Evolutionary conservation across 1,139 yeast species (phyloP).

Genomic region (Yamadazyma trypodendri): DNA sequence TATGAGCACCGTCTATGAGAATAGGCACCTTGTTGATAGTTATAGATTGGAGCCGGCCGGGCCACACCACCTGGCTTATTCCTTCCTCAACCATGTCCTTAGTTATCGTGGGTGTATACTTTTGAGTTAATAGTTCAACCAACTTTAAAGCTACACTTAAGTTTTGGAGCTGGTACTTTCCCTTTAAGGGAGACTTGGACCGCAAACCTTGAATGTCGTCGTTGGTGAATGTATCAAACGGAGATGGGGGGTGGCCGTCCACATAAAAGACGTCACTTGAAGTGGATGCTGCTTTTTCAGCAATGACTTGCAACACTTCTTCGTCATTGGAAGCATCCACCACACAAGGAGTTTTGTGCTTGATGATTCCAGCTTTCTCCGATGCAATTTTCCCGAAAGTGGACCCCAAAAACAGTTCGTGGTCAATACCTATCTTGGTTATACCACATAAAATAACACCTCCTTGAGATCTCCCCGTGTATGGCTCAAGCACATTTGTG

Average conservation of each 20-base stretch:
- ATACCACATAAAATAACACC: slow-evolving; percentile 70
- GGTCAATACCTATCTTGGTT: slow-evolving; percentile 84
- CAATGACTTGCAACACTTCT: slow-evolving; percentile 48
- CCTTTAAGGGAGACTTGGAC: slow-evolving; percentile 56
- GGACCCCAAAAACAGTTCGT: slow-evolving; percentile 69
- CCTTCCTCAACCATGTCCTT: slow-evolving; percentile 47
- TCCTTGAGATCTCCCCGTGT: slow-evolving; percentile 11
- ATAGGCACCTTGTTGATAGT: slow-evolving; percentile 23
- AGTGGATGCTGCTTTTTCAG: slow-evolving; percentile 17
- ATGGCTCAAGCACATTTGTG: slow-evolving; percentile 61
- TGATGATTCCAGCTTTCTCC: slow-evolving; percentile 85
- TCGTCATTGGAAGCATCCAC: slow-evolving; percentile 67
- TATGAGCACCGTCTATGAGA: slow-evolving; percentile 87
- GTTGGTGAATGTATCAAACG: slow-evolving; percentile 5
- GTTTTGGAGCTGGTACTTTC: slow-evolving; percentile 71
- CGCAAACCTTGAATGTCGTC: slow-evolving; percentile 15
- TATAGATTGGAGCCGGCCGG: slow-evolving; percentile 56
- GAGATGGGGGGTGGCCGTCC: slow-evolving; percentile 8
- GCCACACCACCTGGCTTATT: slow-evolving; percentile 52
- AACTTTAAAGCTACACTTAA: slow-evolving; percentile 67
- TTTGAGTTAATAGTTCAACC: slow-evolving; percentile 34
- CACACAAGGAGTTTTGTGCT: slow-evolving; percentile 58
- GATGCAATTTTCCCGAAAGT: slow-evolving; percentile 62
- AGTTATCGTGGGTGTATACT: slow-evolving; percentile 21
- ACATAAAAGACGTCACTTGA: slow-evolving; percentile 22